phyloP scores from a whole-genome alignment of 495 filamentous ascomycete genomes.

The Xylaria cubensis region DNA sequence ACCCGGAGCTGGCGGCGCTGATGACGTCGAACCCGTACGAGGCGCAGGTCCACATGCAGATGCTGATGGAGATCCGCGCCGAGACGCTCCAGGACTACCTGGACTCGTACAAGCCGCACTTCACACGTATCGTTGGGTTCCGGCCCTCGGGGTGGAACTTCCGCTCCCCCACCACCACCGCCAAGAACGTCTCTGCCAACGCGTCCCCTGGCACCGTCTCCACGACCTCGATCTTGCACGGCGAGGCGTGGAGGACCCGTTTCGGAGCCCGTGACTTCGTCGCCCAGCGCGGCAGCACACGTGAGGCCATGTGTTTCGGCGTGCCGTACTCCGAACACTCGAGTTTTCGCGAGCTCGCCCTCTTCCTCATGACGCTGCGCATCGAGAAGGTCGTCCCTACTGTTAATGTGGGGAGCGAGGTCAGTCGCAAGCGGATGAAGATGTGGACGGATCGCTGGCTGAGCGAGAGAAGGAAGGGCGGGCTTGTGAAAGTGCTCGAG shows the following conservation, averaged over 20 bases:
- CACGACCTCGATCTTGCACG: conserved; percentile 69
- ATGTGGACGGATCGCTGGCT: conserved; percentile 89
- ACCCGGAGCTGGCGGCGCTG: conserved; percentile 75
- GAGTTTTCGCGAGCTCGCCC: conserved; percentile 88
- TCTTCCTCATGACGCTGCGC: conserved; percentile 86
- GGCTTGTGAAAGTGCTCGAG: conserved; percentile 64
- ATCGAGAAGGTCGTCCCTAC: conserved; percentile 92
- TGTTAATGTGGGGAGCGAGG: conserved; percentile 80
- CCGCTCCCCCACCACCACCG: conserved; percentile 54
- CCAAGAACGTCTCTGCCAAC: conserved; percentile 38
- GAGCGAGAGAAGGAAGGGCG: conserved; percentile 80
- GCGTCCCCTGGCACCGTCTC: conserved; percentile 44
- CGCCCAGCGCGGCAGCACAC: conserved; percentile 79
- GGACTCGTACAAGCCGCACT: conserved; percentile 73
- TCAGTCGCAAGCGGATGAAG: conserved; percentile 80
- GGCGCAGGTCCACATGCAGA: conserved; percentile 98
- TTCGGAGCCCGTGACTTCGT: conserved; percentile 71
- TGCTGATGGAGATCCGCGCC: conserved; percentile 85
- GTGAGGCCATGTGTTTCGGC: conserved; percentile 79
- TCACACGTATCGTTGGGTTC: conserved; percentile 88
- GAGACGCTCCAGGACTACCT: conserved; percentile 92
- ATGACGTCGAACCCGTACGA: conserved; percentile 81
- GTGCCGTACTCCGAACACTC: conserved; percentile 97
- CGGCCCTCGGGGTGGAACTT: conserved; percentile 93
- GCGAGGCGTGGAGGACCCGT: conserved; percentile 71